Evolutionary conservation across 257 asterid species (phyloP), one percentile per base, ranked within the genome.

Genomic region (Solanum peruvianum): DNA sequence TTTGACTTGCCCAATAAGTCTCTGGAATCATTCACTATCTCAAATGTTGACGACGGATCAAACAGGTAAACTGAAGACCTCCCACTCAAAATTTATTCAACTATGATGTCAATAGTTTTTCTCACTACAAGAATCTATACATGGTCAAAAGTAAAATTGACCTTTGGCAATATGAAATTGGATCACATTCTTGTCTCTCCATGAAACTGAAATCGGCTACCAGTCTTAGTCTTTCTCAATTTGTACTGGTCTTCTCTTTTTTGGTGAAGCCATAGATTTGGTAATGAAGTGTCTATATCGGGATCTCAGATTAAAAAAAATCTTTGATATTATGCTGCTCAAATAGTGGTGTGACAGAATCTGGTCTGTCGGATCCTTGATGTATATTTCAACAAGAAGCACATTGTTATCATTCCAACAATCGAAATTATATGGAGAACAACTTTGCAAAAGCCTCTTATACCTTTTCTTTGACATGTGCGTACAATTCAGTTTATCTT

Each of bases 21-120:
- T 7, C 90, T 97, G 92, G 99, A 96, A 72, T 86, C 96, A 87
- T 97, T 97, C 92, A 94, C 96, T 87, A 96, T 97, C 86, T 94
- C 99, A 73, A 97, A 97, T 91, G 99, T 97, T 77, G 91, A 95
- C 14, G 96, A 97, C 72, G 99, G 99, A 85, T 97, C 99, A 86
- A 95, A 91, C 92, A 93, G 98, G 99, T 97, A 58, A 89, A 69
- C 88, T 64, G 52, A 88, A 70, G 15, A 49, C 67, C 69, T 49
- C 52, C 45, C 70, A 49, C 85, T 39, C 21, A 29, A 29, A 29
- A 29, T 47, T 47, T 47, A 47, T 80, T 49, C 69, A 81, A 49
- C 31, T 49, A 29, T 80, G 85, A 80, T 80, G 69, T 80, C 69
- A 80, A 80, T 80, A 49, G 69, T 10, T 49, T 29, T 20, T 47